Conservation (phyloP, 2,329 filamentous ascomycete species). For the Scytalidium lignicola region DNA sequence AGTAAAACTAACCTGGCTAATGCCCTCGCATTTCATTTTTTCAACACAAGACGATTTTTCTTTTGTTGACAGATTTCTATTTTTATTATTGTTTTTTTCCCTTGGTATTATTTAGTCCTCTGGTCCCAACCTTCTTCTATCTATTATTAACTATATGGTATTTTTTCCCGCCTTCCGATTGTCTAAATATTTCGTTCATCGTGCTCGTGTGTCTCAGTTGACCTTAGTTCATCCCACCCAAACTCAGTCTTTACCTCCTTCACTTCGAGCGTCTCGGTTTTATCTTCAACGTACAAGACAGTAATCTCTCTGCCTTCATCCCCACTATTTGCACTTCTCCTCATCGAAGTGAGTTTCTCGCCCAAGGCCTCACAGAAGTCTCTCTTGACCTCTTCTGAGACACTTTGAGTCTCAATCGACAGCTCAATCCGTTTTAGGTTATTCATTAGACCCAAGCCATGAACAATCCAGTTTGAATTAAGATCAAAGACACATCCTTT, state of each 20-base stretch:
- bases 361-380: constrained; percentile 7
- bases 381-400: constrained; percentile 6
- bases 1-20: too few relatives aligned
- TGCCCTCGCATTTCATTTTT: too few relatives aligned
- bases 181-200: too few relatives aligned
- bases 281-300: background rate
- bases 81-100: too few relatives aligned
- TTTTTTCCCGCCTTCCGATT: too few relatives aligned
- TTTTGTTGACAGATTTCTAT: too few relatives aligned
- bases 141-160: too few relatives aligned
- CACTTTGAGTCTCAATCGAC: constrained; percentile 13
- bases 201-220: too few relatives aligned
- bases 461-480: constrained; percentile 8
- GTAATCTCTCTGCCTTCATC: background rate
- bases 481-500: constrained; percentile 7
- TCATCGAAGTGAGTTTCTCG: background rate
- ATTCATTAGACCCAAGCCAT: constrained; percentile 6
- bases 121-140: too few relatives aligned
- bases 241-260: background rate
- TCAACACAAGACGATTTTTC: too few relatives aligned
- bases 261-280: background rate
- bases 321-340: background rate
- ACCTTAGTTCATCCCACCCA: background rate
- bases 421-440: constrained; percentile 10
- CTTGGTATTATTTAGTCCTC: too few relatives aligned